Evolutionary conservation across 768 basidiomycete genomes (phyloP).

Genomic region (Royoungia palumana): DNA sequence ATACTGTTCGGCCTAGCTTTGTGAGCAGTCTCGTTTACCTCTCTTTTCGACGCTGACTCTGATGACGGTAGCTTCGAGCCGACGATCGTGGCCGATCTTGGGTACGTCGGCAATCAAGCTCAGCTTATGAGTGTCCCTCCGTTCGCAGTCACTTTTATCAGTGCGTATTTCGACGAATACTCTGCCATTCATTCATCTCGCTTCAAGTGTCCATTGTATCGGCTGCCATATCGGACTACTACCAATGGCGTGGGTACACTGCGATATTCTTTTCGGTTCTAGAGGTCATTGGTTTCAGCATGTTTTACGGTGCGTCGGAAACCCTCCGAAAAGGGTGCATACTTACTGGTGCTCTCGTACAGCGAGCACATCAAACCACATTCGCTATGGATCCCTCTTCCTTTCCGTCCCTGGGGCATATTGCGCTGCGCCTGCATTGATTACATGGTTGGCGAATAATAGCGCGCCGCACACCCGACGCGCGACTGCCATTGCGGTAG

Average conservation of each 20-base stretch:
- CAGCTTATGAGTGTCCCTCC: slow-evolving; percentile 64
- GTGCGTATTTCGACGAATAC: slow-evolving; percentile 29
- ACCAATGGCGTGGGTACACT: slow-evolving; percentile 47
- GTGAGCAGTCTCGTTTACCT: slow-evolving; percentile 28
- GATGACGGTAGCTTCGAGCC: slow-evolving; percentile 56
- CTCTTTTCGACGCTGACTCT: slow-evolving; percentile 36
- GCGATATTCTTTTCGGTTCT: slow-evolving; percentile 43
- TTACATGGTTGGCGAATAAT: slow-evolving; percentile 63
- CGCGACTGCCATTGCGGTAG: slow-evolving; percentile 57
- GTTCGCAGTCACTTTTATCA: slow-evolving; percentile 45
- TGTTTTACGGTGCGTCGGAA: slow-evolving; percentile 2
- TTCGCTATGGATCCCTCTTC: slow-evolving; percentile 58
- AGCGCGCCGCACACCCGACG: slow-evolving; percentile 53
- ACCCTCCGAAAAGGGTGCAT: not conserved
- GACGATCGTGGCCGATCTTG: slow-evolving; percentile 61
- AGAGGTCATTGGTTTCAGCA: slow-evolving; percentile 30
- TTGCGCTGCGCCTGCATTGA: slow-evolving; percentile 48
- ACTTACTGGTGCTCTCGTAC: not conserved
- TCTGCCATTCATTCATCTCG: not conserved
- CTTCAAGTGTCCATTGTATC: slow-evolving; percentile 36
- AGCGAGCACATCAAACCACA: slow-evolving; percentile 31
- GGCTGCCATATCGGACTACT: slow-evolving; percentile 52
- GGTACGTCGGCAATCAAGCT: slow-evolving; percentile 50
- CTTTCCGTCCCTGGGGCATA: slow-evolving; percentile 52
- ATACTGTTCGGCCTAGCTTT: slow-evolving; percentile 18